A percentile compares a stretch with the other conserved stretches of the same genome.
These are phyloP conservation scores for Fusarium globosum DNA, from an alignment of 2,329 filamentous ascomycete genomes.

Conservation along the genomic window DNA sequence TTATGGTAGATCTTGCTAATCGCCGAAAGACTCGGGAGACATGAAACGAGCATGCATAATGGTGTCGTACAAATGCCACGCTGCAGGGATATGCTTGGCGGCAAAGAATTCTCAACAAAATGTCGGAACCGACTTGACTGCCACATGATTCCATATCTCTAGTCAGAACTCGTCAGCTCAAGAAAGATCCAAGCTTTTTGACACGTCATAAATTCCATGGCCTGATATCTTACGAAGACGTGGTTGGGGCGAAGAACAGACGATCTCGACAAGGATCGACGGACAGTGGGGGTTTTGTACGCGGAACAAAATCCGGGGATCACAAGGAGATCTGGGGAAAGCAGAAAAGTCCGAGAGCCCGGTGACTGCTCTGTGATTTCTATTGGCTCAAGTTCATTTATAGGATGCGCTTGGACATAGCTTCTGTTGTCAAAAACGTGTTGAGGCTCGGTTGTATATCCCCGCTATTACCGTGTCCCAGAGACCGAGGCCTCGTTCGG, in stretches of 20 bases:
- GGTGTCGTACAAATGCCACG: not conserved
- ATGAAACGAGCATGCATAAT: not conserved
- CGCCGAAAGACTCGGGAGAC: fast-evolving
- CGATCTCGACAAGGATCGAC: not conserved
- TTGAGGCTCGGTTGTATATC: not conserved
- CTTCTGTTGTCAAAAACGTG: not conserved
- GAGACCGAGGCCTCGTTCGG: not conserved
- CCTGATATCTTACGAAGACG: not conserved
- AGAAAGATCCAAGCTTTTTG: not conserved
- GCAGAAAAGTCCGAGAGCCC: not conserved
- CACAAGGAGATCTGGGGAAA: not conserved
- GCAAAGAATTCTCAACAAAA: not conserved
- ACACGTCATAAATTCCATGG: not conserved
- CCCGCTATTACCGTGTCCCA: not conserved
- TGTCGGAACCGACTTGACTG: not conserved
- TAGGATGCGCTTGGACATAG: not conserved
- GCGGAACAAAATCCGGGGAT: not conserved
- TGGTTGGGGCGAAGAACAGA: constrained; percentile 7
- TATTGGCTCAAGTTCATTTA: not conserved
- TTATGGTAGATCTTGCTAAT: not conserved
- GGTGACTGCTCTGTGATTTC: not conserved
- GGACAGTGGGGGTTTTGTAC: not conserved
- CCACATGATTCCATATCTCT: not conserved
- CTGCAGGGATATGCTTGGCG: not conserved
- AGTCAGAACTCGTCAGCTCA: not conserved